Base-by-base conservation (phyloP, 306 rosid species). In the Sicyos baderoa region DNA sequence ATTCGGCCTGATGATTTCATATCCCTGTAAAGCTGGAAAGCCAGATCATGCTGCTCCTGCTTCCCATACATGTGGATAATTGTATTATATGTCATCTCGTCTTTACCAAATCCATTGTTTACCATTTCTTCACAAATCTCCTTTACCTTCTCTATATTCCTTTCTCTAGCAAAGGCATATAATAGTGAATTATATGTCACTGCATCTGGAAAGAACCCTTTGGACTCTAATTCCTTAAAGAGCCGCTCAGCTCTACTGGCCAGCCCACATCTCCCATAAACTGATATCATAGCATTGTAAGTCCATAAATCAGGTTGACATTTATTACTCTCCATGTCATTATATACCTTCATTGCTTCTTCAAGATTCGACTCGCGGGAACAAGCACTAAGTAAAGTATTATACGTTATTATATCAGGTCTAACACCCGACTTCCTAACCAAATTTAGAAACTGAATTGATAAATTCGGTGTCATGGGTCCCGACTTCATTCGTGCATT, bases 241-340 rank as follows among this genome's bases (percentile, higher is more conserved):
- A 92, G 81, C 77, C 68, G 61, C 79, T 86, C 91, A 5, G 96
- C 98, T 76, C 85, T 85, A 63, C 59, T 65, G 3, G 98, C 68
- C 72, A 71, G 68, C 17, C 93, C 95, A 21, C 98, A 89, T 69
- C 98, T 84, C 58, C 98, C 98, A 70, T 77, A 89, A 11, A 92
- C 95, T 2, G 96, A 92, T 82, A 92, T 89, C 96, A 92, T 87
- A 51, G 95, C 93, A 83, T 92, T 92, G 71, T 92, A 92, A 68
- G 98, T 92, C 98, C 98, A 92, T 42, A 92, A 72, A 82, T 92
- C 98, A 55, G 98, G 96, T 49, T 80, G 98, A 76, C 93, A 89
- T 47, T 60, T 72, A 54, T 78, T 82, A 17, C 6, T 79, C 81
- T 80, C 91, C 98, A 92, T 86, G 51, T 92, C 95, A 40, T 54